These are phyloP conservation scores for Astrephomene gubernaculifera DNA, from an alignment of 139 green algal species.

Conservation along the genomic window DNA sequence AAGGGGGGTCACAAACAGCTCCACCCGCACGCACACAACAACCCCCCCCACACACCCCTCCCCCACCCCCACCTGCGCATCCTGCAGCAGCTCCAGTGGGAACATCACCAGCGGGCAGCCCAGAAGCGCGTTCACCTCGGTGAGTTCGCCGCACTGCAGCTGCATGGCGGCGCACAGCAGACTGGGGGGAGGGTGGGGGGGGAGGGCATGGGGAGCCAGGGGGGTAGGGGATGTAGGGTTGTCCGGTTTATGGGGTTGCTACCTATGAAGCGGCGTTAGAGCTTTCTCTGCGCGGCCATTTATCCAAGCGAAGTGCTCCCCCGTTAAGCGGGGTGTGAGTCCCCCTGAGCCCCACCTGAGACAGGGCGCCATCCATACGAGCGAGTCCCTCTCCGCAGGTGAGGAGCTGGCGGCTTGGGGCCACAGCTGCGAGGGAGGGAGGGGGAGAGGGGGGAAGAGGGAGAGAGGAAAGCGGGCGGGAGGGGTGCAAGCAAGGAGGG, in stretches of 20 bases:
- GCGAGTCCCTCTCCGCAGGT: background rate
- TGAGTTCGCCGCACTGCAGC: slow-evolving; percentile 9
- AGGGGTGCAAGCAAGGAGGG: too few species aligned
- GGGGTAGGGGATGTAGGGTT: too few species aligned
- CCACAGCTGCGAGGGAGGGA: slow-evolving; percentile 5
- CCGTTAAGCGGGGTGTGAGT: too few species aligned
- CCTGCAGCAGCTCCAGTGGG: slow-evolving; percentile 11
- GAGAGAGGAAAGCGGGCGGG: too few species aligned
- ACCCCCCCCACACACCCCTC: background rate
- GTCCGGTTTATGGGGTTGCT: too few species aligned
- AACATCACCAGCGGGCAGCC: slow-evolving; percentile 52
- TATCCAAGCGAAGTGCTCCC: too few species aligned
- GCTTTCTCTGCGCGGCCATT: too few species aligned
- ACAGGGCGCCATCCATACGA: slow-evolving; percentile 37
- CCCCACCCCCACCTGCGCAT: slow-evolving; percentile 5
- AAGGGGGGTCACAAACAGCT: too few species aligned
- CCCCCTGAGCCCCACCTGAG: slow-evolving; percentile 8
- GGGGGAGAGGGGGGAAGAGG: background rate
- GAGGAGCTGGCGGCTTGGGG: slow-evolving; percentile 4
- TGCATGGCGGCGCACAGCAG: slow-evolving; percentile 33
- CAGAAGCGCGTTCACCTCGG: slow-evolving; percentile 47
- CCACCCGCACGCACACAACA: background rate
- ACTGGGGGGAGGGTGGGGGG: background rate
- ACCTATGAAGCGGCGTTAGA: too few species aligned
- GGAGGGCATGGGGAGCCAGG: background rate